Conservation (phyloP, 2,329 filamentous ascomycete species). For the Diaporthe amygdali region DNA sequence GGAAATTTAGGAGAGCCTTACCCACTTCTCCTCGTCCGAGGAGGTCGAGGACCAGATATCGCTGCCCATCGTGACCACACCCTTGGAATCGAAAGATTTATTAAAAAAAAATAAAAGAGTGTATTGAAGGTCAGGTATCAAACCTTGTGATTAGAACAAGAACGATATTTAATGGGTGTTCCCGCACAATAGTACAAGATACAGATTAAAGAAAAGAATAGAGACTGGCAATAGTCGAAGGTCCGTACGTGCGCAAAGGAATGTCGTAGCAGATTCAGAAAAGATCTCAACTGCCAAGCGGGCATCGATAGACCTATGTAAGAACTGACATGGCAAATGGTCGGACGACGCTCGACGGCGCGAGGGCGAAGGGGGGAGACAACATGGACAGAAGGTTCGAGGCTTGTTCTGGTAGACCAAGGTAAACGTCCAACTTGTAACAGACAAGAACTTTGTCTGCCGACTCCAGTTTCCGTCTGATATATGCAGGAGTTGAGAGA, state of each 20-base stretch:
- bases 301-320: constrained; percentile 1
- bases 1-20: background rate
- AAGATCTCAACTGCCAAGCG: background rate
- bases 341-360: background rate
- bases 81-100: background rate
- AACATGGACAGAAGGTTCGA: background rate
- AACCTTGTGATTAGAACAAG: background rate
- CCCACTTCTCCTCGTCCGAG: constrained; percentile 8
- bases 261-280: background rate
- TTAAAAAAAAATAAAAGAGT: background rate
- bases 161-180: background rate
- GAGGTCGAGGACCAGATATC: constrained; percentile 10
- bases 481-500: background rate
- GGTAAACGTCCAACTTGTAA: constrained; percentile 10
- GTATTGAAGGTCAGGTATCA: background rate
- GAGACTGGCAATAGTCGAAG: background rate
- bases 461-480: constrained; percentile 14
- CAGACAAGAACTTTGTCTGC: constrained; percentile 16
- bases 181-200: background rate
- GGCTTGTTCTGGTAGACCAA: background rate
- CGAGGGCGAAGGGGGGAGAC: background rate
- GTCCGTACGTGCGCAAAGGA: background rate
- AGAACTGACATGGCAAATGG: background rate
- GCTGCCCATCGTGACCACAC: background rate
- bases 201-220: background rate